Base-by-base conservation (phyloP, 129 eudicot species). In the Solidago caesia region DNA sequence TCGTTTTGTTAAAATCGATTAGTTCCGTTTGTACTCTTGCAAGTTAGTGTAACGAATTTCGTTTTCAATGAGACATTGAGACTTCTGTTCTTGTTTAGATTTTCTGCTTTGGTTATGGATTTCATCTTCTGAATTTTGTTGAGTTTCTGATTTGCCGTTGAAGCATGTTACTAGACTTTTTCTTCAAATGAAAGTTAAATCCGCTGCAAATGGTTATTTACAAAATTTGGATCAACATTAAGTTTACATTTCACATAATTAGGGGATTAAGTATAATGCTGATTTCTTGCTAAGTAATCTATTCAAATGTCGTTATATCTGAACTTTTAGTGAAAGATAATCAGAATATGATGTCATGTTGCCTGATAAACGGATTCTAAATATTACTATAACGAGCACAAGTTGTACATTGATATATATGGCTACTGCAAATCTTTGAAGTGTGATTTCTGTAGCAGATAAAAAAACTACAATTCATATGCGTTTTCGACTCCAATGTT, bases 371-470 rank as follows among this genome's bases (percentile, higher is more conserved):
- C 3, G 39, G 3, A 33, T 33, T 33, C 39, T 33, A 33, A 2
- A 33, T 33, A 33, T 51, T 21, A 14, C 33, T 70, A 52, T 52
- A 14, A 51, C 33, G 47, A 29, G 13, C 21, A 26, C 27, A 44
- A 65, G 6, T 13, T 57, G 76, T 73, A 9, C 12, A 67, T 44
- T 73, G 68, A 44, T 39, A 63, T 4, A 26, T 70, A 51, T 70
- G 63, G 47, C 47, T 4, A 73, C 68, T 13, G 56, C 77, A 60
- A 72, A 72, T 55, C 8, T 43, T 56, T 15, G 13, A 68, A 27
- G 55, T 25, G 12, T 7, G 49, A 62, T 63, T 46, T 73, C 44
- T 21, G 21, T 21, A 21, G 21, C 21, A 21, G 21, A 21, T 21
- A 21, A 21, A 21, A 21, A 21, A 21, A 21, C 21, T 71, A 75